phyloP scores from a whole-genome alignment of 2,329 filamentous ascomycete genomes.

The Fusarium circinatum region DNA sequence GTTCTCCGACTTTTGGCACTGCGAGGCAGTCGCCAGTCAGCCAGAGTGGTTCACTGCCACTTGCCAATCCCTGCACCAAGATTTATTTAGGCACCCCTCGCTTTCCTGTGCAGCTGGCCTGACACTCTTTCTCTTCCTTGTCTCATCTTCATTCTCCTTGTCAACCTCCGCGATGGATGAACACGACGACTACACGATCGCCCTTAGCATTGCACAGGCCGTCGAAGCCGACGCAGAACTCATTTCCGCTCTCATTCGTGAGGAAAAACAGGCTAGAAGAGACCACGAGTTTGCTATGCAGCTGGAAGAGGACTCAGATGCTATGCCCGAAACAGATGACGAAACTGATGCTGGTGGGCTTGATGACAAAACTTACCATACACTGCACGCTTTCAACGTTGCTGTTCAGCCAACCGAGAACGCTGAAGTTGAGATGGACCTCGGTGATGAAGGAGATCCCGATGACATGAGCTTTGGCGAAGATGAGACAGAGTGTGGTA shows the following conservation, averaged over 20 bases:
- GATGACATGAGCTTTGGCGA: too few species aligned
- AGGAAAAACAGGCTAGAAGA: neutral
- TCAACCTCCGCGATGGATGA: neutral
- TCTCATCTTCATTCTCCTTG: too few species aligned
- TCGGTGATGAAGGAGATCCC: too few species aligned
- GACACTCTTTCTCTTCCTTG: neutral
- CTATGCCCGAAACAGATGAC: fast-evolving
- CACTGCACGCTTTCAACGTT: fast-evolving
- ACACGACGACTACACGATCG: neutral
- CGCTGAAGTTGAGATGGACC: neutral
- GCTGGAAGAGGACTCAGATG: fast-evolving
- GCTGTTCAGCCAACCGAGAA: neutral
- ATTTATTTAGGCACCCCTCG: too few species aligned
- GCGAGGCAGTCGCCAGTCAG: too few species aligned
- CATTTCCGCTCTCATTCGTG: neutral
- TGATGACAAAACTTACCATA: neutral
- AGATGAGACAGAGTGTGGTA: too few species aligned
- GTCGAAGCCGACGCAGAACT: neutral
- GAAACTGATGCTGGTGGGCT: fast-evolving
- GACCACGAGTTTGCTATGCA: fast-evolving
- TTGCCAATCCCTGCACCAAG: too few species aligned
- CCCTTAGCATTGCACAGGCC: neutral
- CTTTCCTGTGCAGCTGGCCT: too few species aligned
- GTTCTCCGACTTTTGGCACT: too few species aligned
- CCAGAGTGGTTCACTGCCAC: too few species aligned